A percentile compares a stretch with the other conserved stretches of the same genome.
Conservation (phyloP, 2,329 filamentous ascomycete genomes). For the Ceratocystis cubensis region DNA sequence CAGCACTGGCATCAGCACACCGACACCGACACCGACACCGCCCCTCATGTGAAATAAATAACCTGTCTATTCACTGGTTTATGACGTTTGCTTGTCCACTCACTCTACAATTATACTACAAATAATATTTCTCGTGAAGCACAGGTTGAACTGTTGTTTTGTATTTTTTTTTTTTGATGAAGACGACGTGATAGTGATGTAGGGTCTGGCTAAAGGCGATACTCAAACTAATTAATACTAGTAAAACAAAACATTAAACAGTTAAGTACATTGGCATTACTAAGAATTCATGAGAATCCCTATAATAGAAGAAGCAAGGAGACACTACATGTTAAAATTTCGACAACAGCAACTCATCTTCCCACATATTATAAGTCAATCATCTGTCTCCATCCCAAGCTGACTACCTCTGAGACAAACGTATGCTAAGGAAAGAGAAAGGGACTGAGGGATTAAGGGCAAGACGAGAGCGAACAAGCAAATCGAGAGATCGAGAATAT, state of each 20-base stretch:
- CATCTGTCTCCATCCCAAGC: not conserved
- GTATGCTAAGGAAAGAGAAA: not conserved
- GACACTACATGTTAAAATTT: not conserved
- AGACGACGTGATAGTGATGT: not conserved
- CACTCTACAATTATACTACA: not conserved
- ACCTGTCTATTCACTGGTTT: not conserved
- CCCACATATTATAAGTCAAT: not conserved
- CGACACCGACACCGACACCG: too few relatives aligned
- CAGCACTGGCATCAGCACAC: conserved; percentile 10
- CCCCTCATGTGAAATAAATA: not conserved
- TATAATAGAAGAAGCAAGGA: not conserved
- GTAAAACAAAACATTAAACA: not conserved
- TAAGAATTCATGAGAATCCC: not conserved
- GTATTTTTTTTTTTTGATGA: not conserved
- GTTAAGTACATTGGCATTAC: not conserved
- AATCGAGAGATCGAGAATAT: not conserved
- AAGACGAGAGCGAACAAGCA: not conserved
- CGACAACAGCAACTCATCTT: not conserved
- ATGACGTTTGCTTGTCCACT: not conserved
- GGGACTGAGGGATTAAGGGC: not conserved
- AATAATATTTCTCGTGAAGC: not conserved
- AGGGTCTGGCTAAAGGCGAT: conserved; percentile 6
- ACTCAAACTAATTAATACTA: conserved; percentile 6
- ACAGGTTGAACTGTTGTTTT: not conserved
- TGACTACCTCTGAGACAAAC: not conserved